phyloP scores from a whole-genome alignment of 345 rosid genomes.

The Gossypium turneri region DNA sequence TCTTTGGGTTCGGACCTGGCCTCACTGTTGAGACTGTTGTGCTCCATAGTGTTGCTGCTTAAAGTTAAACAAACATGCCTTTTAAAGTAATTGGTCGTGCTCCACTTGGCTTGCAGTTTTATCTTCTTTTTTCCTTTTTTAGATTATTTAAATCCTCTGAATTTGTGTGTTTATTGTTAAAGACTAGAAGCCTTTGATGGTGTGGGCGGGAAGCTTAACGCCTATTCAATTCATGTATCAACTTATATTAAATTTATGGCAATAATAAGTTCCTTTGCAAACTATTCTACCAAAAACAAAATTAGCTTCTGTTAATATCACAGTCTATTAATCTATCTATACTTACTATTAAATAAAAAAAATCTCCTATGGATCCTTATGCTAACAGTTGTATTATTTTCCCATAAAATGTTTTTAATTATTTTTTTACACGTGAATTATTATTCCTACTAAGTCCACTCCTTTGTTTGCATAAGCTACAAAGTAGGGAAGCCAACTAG shows the following conservation, averaged over 20 bases:
- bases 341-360: too few species aligned
- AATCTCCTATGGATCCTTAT: too few species aligned
- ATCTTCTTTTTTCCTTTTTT: neutral
- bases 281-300: slow-evolving; percentile 12
- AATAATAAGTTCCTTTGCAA: neutral
- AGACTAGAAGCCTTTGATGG: neutral
- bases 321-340: too few species aligned
- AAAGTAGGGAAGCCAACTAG: too few species aligned
- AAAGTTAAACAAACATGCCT: neutral
- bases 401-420: too few species aligned
- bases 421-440: too few species aligned
- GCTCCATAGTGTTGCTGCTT: slow-evolving; percentile 27
- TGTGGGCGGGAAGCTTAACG: neutral
- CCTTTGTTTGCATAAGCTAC: too few species aligned
- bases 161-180: neutral
- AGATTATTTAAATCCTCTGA: neutral
- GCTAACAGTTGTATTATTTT: too few species aligned
- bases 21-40: slow-evolving; percentile 44
- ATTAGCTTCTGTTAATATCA: too few species aligned
- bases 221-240: neutral
- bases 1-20: slow-evolving; percentile 30
- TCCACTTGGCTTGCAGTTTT: neutral
- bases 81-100: neutral
- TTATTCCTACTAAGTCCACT: too few species aligned
- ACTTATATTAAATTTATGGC: neutral